Conservation (phyloP, 1,284 basidiomycete species). For the Coniophora puteana region DNA sequence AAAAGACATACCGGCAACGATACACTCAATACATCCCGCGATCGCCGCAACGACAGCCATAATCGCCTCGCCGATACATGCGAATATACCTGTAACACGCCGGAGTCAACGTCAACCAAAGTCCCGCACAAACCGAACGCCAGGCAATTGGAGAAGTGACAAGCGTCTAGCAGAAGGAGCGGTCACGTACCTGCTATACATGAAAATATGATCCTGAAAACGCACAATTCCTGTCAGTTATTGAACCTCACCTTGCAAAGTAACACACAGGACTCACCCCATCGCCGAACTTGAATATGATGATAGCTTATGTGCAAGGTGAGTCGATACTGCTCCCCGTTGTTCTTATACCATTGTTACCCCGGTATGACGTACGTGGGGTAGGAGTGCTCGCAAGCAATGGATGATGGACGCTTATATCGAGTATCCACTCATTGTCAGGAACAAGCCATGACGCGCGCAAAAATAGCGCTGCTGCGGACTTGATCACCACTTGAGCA, state of each 20-base stretch:
- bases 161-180: neutral
- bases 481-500: no score
- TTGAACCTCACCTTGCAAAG: neutral
- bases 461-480: no score
- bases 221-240: neutral
- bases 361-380: neutral
- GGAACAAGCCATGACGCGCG: no score
- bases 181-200: slow-evolving; percentile 26
- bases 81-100: slow-evolving; percentile 28
- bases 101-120: no score
- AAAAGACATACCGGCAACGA: slow-evolving; percentile 34
- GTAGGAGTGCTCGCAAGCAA: neutral
- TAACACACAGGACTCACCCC: neutral
- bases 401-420: no score
- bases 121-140: no score
- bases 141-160: neutral
- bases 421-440: no score
- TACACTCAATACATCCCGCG: slow-evolving; percentile 41
- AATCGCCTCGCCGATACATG: slow-evolving; percentile 40
- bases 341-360: neutral
- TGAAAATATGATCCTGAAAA: slow-evolving; percentile 27
- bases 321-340: neutral
- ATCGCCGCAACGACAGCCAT: slow-evolving; percentile 36
- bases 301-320: neutral
- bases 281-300: no score